These are phyloP conservation scores for Talaromyces sp. DNA, from an alignment of 2,329 filamentous ascomycete species.

Conservation along the genomic window DNA sequence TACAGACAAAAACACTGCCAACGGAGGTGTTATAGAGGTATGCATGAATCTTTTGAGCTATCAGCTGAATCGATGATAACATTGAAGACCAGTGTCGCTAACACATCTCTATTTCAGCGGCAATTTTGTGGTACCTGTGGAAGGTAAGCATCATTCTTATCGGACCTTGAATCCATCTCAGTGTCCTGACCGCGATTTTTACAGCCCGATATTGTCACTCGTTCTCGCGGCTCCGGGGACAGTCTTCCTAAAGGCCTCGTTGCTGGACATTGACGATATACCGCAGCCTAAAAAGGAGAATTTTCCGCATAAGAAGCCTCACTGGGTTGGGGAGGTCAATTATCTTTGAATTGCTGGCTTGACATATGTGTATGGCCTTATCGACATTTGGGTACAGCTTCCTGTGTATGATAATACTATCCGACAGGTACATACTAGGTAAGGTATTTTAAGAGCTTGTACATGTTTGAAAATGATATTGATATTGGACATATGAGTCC, in stretches of 20 bases:
- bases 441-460: neutral
- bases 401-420: neutral
- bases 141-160: neutral
- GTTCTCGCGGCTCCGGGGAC: neutral
- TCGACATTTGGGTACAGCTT: neutral
- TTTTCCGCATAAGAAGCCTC: neutral
- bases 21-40: neutral
- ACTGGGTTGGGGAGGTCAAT: neutral
- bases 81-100: neutral
- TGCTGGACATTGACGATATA: neutral
- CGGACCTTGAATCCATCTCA: neutral
- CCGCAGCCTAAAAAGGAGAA: neutral
- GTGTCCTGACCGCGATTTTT: neutral
- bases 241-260: neutral
- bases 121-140: constrained; percentile 5
- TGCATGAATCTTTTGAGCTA: neutral
- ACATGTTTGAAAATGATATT: neutral
- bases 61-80: neutral
- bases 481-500: neutral
- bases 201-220: neutral
- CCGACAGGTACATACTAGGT: neutral
- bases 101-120: neutral
- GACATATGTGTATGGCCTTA: too few species aligned
- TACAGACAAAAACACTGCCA: neutral
- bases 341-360: neutral